Percentiles rank a stretch among this genome's conserved stretches.
These are phyloP conservation scores for Sechiopsis laciniata DNA, from an alignment of 306 rosid genomes.

Conservation along the genomic window DNA sequence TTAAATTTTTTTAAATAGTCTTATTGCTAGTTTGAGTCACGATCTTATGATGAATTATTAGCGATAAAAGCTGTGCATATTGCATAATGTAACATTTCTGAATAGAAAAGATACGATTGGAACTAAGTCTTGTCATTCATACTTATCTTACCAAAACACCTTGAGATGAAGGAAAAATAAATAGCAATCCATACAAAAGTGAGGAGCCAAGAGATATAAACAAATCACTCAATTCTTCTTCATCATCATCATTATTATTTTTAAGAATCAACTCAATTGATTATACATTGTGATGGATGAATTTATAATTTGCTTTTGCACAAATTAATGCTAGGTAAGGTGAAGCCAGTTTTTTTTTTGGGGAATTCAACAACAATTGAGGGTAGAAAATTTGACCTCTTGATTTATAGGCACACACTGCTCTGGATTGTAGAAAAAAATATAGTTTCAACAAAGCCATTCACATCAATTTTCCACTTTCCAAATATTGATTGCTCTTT, in stretches of 20 bases:
- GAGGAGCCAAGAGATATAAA: neutral
- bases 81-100: slow-evolving; percentile 15
- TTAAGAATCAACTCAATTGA: neutral
- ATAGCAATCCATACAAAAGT: neutral
- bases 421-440: too few species aligned
- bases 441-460: too few species aligned
- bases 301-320: too few species aligned
- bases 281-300: neutral
- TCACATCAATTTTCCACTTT: too few species aligned
- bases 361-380: too few species aligned
- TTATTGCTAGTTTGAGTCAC: slow-evolving; percentile 10
- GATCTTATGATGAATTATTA: slow-evolving; percentile 1
- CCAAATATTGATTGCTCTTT: too few species aligned
- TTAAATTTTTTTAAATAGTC: neutral
- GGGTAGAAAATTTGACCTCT: too few species aligned
- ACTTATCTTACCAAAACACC: neutral
- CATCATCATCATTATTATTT: too few species aligned
- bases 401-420: too few species aligned
- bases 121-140: neutral
- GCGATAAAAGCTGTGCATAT: slow-evolving; percentile 13
- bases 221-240: neutral
- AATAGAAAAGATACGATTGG: neutral
- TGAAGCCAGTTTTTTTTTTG: too few species aligned
- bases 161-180: neutral
- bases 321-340: too few species aligned